Evolutionary conservation across 164 flowering plant genomes (phyloP).

Genomic region (Annona squamosa): DNA sequence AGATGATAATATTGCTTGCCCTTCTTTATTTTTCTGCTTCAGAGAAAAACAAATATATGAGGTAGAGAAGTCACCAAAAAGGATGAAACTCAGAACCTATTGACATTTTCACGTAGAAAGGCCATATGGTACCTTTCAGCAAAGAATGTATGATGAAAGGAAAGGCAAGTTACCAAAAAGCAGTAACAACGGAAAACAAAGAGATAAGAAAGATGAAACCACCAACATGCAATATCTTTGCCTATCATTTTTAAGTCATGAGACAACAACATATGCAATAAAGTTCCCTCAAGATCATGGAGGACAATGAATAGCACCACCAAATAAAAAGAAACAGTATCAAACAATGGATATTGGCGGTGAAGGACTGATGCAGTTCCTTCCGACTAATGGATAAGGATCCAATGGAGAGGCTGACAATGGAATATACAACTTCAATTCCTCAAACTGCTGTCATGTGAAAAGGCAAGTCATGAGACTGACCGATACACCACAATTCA

Average conservation of each 20-base stretch:
- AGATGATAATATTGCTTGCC: slow-evolving; percentile 72
- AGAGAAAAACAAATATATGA: too few species aligned
- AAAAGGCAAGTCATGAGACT: not conserved
- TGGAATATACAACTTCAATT: too few species aligned
- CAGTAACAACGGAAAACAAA: not conserved
- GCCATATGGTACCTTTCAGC: not conserved
- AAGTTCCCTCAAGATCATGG: too few species aligned
- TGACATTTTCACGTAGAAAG: not conserved
- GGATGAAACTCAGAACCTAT: not conserved
- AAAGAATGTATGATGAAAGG: not conserved
- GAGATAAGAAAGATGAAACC: not conserved
- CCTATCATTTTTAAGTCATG: not conserved
- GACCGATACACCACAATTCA: not conserved
- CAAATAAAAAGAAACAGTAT: too few species aligned
- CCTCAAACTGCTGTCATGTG: too few species aligned
- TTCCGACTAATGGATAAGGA: too few species aligned
- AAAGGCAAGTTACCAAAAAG: not conserved
- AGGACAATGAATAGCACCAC: too few species aligned
- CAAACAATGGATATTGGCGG: too few species aligned
- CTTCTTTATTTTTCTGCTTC: slow-evolving; percentile 68
- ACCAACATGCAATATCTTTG: not conserved
- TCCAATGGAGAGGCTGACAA: too few species aligned
- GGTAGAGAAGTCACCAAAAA: not conserved
- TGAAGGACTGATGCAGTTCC: too few species aligned
- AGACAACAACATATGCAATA: too few species aligned